phyloP scores from a whole-genome alignment of 192 early-diverging fungal genomes.

The Umbelopsis vinacea region DNA sequence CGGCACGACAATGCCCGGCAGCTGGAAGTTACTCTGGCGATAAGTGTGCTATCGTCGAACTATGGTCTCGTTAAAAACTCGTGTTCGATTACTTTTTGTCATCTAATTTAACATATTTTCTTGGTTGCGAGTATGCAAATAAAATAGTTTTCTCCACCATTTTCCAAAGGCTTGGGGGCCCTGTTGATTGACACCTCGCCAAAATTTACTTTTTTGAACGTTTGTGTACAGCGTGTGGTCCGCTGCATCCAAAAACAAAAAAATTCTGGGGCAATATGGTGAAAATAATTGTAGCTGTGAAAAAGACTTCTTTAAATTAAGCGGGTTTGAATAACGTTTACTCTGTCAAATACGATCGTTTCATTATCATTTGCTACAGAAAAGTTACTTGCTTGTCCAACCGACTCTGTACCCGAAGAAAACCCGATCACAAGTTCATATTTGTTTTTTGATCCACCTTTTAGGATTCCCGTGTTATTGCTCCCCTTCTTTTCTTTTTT shows the following conservation, averaged over 20 bases:
- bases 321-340: no score
- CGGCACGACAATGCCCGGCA: not conserved
- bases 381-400: not conserved
- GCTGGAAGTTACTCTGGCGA: not conserved
- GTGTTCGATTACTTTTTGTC: no score
- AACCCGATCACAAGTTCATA: slow-evolving; percentile 20
- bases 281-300: no score
- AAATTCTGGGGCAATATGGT: not conserved
- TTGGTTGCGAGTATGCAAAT: no score
- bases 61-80: slow-evolving; percentile 2
- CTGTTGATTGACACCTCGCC: not conserved
- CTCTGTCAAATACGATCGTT: not conserved
- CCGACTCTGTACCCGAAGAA: not conserved
- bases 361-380: not conserved
- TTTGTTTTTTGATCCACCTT: slow-evolving; percentile 13
- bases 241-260: not conserved
- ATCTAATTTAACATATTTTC: not conserved
- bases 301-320: no score
- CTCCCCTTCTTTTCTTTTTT: slow-evolving; percentile 1
- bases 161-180: no score
- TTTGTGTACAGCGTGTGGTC: not conserved
- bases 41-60: slow-evolving; percentile 1
- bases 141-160: not conserved
- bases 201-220: not conserved
- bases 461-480: not conserved